These are phyloP conservation scores for Malus hybrid DNA, from an alignment of 331 rosid species.

Conservation along the genomic window DNA sequence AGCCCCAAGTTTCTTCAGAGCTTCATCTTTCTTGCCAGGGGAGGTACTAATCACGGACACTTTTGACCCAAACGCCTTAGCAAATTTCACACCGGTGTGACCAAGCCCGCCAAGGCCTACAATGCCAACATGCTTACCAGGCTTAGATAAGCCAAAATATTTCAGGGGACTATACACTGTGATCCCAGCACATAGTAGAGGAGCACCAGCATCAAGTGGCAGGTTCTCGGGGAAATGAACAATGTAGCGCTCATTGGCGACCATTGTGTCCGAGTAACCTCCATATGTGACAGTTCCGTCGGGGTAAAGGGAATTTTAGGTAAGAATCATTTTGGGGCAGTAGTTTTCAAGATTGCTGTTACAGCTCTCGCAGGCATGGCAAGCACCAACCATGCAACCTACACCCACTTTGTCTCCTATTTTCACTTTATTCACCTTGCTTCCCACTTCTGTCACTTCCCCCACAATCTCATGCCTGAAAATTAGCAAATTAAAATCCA, in stretches of 20 bases:
- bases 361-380: slow-evolving; percentile 6
- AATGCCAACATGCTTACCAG: slow-evolving; percentile 20
- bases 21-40: slow-evolving; percentile 18
- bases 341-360: slow-evolving; percentile 3
- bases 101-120: slow-evolving; percentile 25
- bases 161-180: slow-evolving; percentile 12
- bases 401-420: slow-evolving; percentile 16
- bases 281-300: slow-evolving; percentile 19
- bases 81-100: neutral
- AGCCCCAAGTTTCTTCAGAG: slow-evolving; percentile 24
- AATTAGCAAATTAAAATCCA: neutral
- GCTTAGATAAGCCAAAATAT: slow-evolving; percentile 18
- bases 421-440: slow-evolving; percentile 5
- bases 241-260: slow-evolving; percentile 7
- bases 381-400: slow-evolving; percentile 13
- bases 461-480: slow-evolving; percentile 16
- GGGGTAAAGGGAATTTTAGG: neutral
- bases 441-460: slow-evolving; percentile 19
- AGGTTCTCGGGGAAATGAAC: slow-evolving; percentile 10
- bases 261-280: slow-evolving; percentile 24
- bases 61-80: slow-evolving; percentile 11
- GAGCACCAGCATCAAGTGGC: slow-evolving; percentile 8
- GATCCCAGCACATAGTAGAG: slow-evolving; percentile 17
- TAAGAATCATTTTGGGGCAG: slow-evolving; percentile 3
- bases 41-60: slow-evolving; percentile 29